phyloP scores from a whole-genome alignment of 805 yeast genomes.

The Priceomyces medius region DNA sequence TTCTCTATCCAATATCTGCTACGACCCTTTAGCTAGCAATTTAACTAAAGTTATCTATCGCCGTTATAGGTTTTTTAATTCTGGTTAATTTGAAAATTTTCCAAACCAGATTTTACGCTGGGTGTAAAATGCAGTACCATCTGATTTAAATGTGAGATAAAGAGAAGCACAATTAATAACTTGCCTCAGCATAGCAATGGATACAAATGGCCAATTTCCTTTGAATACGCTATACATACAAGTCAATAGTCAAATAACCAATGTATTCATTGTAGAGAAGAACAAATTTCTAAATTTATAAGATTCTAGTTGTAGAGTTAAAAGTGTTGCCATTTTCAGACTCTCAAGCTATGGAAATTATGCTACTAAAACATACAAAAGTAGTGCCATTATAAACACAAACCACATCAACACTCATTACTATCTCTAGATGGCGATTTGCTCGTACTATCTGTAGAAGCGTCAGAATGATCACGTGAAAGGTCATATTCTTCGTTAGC shows the following conservation, averaged over 20 bases:
- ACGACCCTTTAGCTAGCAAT: not conserved
- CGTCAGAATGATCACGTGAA: not conserved
- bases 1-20: not conserved
- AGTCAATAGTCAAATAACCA: too few relatives aligned
- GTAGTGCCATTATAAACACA: too few relatives aligned
- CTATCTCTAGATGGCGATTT: not conserved
- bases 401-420: not conserved
- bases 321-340: too few relatives aligned
- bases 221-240: too few relatives aligned
- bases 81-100: constrained; percentile 2
- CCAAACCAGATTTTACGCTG: not conserved
- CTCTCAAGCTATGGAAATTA: too few relatives aligned
- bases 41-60: not conserved
- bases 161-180: too few relatives aligned
- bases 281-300: too few relatives aligned
- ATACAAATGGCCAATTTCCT: too few relatives aligned
- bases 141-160: not conserved
- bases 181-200: too few relatives aligned
- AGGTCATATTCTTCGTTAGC: not conserved
- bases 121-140: not conserved
- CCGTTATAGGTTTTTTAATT: not conserved
- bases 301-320: too few relatives aligned
- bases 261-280: too few relatives aligned
- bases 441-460: not conserved
- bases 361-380: not conserved